Percentiles rank a stretch among this genome's conserved stretches.
phyloP scores from a whole-genome alignment of 1,139 yeast genomes.

The Pneumocystis oryctolagi region DNA sequence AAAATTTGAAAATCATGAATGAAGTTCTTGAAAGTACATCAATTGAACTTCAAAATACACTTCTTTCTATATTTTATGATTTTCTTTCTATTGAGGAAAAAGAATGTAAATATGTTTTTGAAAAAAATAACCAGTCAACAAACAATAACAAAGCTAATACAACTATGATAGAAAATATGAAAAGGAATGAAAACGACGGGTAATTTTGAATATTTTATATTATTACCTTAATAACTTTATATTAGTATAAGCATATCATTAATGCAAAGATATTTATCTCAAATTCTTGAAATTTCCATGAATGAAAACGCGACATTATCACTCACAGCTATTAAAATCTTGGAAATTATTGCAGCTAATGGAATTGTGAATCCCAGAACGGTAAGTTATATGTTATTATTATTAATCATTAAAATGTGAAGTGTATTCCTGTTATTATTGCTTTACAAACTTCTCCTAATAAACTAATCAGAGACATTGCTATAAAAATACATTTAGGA shows the following conservation, averaged over 20 bases:
- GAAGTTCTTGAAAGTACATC: slow-evolving; percentile 23
- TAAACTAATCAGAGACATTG: slow-evolving; percentile 32
- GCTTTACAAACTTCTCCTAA: slow-evolving; percentile 49
- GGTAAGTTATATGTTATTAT: slow-evolving; percentile 4
- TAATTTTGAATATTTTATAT: neutral
- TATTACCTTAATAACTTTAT: neutral
- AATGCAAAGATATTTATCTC: slow-evolving; percentile 44
- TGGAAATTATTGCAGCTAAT: slow-evolving; percentile 40
- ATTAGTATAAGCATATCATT: slow-evolving; percentile 45
- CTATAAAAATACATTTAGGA: slow-evolving; percentile 38
- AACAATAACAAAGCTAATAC: slow-evolving; percentile 4
- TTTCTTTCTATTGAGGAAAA: slow-evolving; percentile 31
- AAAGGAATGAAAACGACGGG: neutral
- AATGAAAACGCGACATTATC: slow-evolving; percentile 34
- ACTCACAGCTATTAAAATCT: slow-evolving; percentile 36
- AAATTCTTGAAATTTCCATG: slow-evolving; percentile 37
- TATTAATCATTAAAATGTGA: slow-evolving; percentile 14
- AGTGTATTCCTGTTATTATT: slow-evolving; percentile 50
- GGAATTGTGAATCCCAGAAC: slow-evolving; percentile 63
- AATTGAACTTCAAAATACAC: slow-evolving; percentile 32
- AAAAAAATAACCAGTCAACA: slow-evolving; percentile 25
- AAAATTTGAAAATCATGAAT: slow-evolving; percentile 41
- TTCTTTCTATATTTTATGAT: slow-evolving; percentile 40
- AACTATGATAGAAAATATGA: neutral
- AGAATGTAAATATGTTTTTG: slow-evolving; percentile 32